These are phyloP conservation scores for Diaporthe australafricana DNA, from an alignment of 2,329 filamentous ascomycete species.

Conservation along the genomic window DNA sequence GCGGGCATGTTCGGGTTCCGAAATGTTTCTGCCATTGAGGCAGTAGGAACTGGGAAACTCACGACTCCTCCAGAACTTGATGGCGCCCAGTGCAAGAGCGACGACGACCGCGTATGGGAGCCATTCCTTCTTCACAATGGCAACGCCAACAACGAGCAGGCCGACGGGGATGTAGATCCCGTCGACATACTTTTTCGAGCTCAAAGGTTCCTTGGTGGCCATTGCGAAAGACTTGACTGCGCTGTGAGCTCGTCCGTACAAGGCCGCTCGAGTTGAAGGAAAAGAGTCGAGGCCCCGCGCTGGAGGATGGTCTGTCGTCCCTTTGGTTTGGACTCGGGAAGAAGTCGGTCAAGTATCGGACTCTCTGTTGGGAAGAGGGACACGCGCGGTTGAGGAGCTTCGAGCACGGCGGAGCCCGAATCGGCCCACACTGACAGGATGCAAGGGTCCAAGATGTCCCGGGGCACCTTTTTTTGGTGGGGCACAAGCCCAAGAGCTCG, in stretches of 20 bases:
- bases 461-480: constrained; percentile 16
- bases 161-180: constrained; percentile 87
- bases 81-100: constrained; percentile 73
- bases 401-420: constrained; percentile 23
- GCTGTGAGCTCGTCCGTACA: constrained; percentile 17
- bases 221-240: constrained; percentile 18
- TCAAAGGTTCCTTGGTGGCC: constrained; percentile 37
- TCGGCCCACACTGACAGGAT: constrained; percentile 4
- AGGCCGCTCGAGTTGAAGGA: not conserved
- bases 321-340: not conserved
- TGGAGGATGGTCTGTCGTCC: not conserved
- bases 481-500: not conserved
- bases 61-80: constrained; percentile 80
- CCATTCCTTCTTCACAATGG: constrained; percentile 84
- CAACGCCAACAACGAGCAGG: constrained; percentile 80
- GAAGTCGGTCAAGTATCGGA: constrained; percentile 26
- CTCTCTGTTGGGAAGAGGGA: constrained; percentile 27
- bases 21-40: not conserved
- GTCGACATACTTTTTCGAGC: constrained; percentile 75
- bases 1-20: not conserved
- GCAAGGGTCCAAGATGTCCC: constrained; percentile 19
- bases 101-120: constrained; percentile 76
- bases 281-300: not conserved
- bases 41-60: constrained; percentile 51
- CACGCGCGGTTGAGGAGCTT: constrained; percentile 27